Percentiles rank a stretch among this genome's conserved stretches.
phyloP scores from a whole-genome alignment of 2,329 filamentous ascomycete species.

The Ceratocystis lukuohia region DNA sequence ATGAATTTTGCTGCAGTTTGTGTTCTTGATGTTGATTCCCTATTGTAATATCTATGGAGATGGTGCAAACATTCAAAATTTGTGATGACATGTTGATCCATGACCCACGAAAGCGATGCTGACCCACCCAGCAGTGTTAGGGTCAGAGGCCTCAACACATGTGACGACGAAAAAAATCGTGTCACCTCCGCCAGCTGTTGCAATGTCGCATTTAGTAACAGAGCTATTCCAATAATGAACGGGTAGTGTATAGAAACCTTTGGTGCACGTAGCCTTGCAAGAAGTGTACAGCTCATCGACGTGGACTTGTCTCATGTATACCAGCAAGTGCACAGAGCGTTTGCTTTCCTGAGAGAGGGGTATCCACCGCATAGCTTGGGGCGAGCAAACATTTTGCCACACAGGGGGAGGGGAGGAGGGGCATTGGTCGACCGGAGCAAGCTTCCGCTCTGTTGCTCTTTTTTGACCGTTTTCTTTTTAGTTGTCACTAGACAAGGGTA shows the following conservation, averaged over 20 bases:
- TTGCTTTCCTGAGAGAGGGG: neutral
- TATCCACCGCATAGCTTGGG: neutral
- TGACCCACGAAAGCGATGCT: too few relatives aligned
- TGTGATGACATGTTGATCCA: too few relatives aligned
- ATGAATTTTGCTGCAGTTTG: too few relatives aligned
- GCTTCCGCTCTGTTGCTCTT: neutral
- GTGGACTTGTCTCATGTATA: neutral
- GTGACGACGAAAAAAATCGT: too few relatives aligned
- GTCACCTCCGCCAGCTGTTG: too few relatives aligned
- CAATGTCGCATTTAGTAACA: too few relatives aligned
- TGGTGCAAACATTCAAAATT: too few relatives aligned
- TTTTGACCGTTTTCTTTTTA: neutral
- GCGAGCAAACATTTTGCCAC: slow-evolving; percentile 6
- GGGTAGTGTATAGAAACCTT: neutral
- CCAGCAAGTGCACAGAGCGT: neutral
- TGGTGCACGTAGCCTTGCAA: neutral
- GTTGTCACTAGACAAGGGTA: neutral
- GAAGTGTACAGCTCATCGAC: neutral
- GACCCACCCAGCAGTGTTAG: too few relatives aligned
- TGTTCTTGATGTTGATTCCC: too few relatives aligned
- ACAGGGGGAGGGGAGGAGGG: neutral
- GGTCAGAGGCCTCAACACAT: too few relatives aligned
- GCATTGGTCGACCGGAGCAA: neutral
- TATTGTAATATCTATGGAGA: too few relatives aligned
- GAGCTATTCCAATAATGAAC: neutral